Evolutionary conservation across 129 eudicot species (phyloP).

Genomic region (Sambucus nigra): DNA sequence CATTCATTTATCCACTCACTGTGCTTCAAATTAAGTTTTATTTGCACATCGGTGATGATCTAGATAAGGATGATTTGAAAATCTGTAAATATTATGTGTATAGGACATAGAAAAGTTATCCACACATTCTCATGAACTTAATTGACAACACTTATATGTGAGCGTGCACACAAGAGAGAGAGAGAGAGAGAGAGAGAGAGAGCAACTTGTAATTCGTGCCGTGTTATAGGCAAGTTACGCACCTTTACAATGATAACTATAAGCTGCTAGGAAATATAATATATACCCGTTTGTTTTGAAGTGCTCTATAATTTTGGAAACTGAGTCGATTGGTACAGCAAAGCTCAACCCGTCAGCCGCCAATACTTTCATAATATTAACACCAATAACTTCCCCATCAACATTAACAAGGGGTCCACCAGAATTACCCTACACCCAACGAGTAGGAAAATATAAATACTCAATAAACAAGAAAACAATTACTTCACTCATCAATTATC

Average conservation of each 20-base stretch:
- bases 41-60: no score
- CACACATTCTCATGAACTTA: not conserved
- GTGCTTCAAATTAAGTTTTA: no score
- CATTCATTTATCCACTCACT: no score
- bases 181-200: not conserved
- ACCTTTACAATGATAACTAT: not conserved
- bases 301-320: slow-evolving; percentile 71
- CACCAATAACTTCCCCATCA: slow-evolving; percentile 19
- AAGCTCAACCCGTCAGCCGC: slow-evolving; percentile 85
- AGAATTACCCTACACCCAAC: slow-evolving; percentile 51
- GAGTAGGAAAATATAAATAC: not conserved
- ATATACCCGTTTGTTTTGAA: slow-evolving; percentile 78
- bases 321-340: slow-evolving; percentile 82
- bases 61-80: no score
- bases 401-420: slow-evolving; percentile 22
- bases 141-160: not conserved
- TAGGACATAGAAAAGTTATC: no score
- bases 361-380: slow-evolving; percentile 46
- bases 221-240: not conserved
- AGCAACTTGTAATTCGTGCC: not conserved
- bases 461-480: not conserved
- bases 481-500: not conserved
- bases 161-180: not conserved
- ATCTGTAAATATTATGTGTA: no score
- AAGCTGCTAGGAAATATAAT: not conserved